Conservation (phyloP, 1,139 yeast species). For the Pneumocystis wakefieldiae region DNA sequence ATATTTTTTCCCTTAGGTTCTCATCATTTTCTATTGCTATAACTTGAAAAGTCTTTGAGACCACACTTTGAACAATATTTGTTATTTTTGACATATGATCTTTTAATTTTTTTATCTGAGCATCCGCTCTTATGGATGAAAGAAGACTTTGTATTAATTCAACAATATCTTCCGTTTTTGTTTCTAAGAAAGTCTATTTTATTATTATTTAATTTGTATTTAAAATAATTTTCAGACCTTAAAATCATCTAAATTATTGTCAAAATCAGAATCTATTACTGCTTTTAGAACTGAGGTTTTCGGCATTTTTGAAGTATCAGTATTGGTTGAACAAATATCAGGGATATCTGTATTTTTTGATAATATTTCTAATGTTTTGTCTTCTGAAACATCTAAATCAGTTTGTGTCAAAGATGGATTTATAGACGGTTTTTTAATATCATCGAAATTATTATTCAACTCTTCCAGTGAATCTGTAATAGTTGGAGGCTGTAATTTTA, state of each 20-base stretch:
- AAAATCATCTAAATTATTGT: neutral
- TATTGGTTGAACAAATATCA: neutral
- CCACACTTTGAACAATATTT: constrained; percentile 68
- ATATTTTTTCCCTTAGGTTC: constrained; percentile 1
- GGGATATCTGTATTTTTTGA: too few relatives aligned
- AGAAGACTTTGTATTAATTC: constrained; percentile 74
- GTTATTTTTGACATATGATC: constrained; percentile 65
- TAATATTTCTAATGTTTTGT: neutral
- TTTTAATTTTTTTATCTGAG: constrained; percentile 61
- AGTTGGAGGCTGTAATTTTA: constrained; percentile 29
- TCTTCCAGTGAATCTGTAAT: neutral
- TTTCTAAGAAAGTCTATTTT: constrained; percentile 71
- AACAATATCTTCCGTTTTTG: constrained; percentile 84
- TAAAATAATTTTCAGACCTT: neutral
- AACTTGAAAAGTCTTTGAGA: constrained; percentile 67
- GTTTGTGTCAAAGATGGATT: neutral
- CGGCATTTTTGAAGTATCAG: neutral
- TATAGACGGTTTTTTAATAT: neutral
- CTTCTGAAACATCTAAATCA: neutral
- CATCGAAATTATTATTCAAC: neutral
- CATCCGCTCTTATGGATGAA: constrained; percentile 27
- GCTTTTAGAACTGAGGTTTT: neutral
- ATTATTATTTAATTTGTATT: neutral
- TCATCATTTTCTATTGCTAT: constrained; percentile 30
- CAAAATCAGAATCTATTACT: neutral